phyloP scores from a whole-genome alignment of 73 alveolate genomes.

The Paramecium primaurelia region DNA sequence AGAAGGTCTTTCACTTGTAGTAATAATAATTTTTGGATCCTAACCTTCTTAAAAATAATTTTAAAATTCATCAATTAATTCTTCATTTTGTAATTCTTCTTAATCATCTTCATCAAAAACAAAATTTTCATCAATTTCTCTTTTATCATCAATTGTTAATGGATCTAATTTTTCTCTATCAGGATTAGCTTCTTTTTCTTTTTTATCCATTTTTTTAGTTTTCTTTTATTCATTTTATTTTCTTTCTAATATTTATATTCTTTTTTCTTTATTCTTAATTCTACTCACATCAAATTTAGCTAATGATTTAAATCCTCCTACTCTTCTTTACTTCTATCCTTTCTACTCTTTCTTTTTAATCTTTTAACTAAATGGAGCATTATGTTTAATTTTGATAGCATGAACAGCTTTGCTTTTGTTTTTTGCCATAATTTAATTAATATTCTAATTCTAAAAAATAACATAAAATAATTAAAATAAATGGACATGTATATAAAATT shows the following conservation, averaged over 20 bases:
- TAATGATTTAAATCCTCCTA: constrained; percentile 15
- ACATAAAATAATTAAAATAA: not conserved
- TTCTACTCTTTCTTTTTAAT: constrained; percentile 1
- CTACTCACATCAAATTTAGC: constrained; percentile 30
- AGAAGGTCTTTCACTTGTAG: constrained; percentile 56
- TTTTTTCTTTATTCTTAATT: constrained; percentile 51
- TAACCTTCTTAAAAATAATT: constrained; percentile 37
- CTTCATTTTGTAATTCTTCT: constrained; percentile 53
- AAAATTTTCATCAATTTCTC: constrained; percentile 60
- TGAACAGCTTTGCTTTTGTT: constrained; percentile 32
- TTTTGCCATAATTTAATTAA: constrained; percentile 34
- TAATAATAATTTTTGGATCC: constrained; percentile 54
- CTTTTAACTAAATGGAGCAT: constrained; percentile 28
- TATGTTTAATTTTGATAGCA: constrained; percentile 9
- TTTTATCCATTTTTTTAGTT: constrained; percentile 3
- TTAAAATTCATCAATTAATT: constrained; percentile 50
- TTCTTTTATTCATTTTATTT: constrained; percentile 33
- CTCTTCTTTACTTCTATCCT: not conserved
- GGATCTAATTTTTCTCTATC: constrained; percentile 60
- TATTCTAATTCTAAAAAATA: not conserved
- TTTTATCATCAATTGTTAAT: constrained; percentile 62
- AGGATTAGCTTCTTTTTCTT: constrained; percentile 41
- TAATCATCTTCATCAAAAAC: constrained; percentile 63
- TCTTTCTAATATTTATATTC: constrained; percentile 31
- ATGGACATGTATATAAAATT: not conserved